Evolutionary conservation across 805 yeast genomes (phyloP).

Genomic region (Candida jianshihensis): DNA sequence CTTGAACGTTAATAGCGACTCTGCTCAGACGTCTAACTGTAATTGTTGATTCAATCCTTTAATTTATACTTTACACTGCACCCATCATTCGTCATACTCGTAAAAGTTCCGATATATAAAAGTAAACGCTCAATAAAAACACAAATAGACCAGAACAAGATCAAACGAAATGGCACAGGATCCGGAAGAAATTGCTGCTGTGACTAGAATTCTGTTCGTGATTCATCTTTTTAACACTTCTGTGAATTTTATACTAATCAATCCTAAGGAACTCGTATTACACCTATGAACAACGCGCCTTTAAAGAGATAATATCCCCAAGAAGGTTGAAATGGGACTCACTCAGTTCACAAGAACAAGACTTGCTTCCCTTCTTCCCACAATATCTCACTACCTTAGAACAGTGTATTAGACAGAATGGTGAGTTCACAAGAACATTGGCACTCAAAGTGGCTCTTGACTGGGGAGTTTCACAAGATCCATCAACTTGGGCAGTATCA

Average conservation of each 20-base stretch:
- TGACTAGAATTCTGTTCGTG: neutral
- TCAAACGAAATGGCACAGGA: neutral
- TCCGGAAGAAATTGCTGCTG: neutral
- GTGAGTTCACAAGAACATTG: conserved; percentile 34
- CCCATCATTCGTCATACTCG: no score
- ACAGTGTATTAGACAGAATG: conserved; percentile 39
- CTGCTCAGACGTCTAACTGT: conserved; percentile 25
- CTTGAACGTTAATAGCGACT: conserved; percentile 25
- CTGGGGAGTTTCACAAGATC: conserved; percentile 42
- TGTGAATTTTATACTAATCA: neutral
- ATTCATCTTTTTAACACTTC: neutral
- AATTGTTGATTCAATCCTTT: conserved; percentile 19
- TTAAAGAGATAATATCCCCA: conserved; percentile 25
- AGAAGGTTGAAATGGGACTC: conserved; percentile 27
- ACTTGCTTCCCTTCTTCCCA: conserved; percentile 44
- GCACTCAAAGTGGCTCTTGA: conserved; percentile 36
- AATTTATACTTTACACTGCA: no score
- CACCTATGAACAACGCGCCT: conserved; percentile 29
- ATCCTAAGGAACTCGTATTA: neutral
- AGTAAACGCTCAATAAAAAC: no score
- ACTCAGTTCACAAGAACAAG: conserved; percentile 34
- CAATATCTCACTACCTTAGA: conserved; percentile 33
- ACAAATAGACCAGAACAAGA: neutral
- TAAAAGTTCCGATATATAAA: no score
- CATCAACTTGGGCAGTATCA: conserved; percentile 36